Conservation (phyloP, 768 basidiomycete genomes). For the Suillus americanus region DNA sequence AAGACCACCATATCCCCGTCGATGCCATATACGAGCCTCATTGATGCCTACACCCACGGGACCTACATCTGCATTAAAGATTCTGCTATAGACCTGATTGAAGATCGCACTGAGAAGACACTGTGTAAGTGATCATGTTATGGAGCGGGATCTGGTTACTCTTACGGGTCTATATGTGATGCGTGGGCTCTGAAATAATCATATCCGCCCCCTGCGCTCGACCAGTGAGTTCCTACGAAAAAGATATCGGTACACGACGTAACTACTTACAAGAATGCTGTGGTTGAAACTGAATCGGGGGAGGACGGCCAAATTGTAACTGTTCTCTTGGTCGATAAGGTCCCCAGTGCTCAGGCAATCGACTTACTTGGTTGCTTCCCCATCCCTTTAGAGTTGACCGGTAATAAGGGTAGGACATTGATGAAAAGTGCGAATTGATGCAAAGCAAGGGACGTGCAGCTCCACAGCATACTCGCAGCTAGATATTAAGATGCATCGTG, state of each 20-base stretch:
- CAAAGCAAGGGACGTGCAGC: background rate
- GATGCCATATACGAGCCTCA: conserved; percentile 68
- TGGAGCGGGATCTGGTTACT: background rate
- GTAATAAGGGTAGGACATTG: conserved; percentile 50
- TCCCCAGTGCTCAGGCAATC: background rate
- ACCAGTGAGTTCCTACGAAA: conserved; percentile 5
- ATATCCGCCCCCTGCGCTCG: conserved; percentile 51
- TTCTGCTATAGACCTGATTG: conserved; percentile 34
- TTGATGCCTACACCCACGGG: conserved; percentile 49
- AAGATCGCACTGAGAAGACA: conserved; percentile 32
- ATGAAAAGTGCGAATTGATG: background rate
- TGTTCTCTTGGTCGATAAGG: conserved; percentile 11
- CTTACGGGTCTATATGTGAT: conserved; percentile 16
- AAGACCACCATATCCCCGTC: conserved; percentile 60
- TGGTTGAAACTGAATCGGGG: conserved; percentile 38
- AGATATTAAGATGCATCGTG: background rate
- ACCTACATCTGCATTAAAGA: conserved; percentile 11
- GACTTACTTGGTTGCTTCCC: conserved; percentile 43
- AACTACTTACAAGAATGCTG: conserved; percentile 51
- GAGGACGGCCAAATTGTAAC: conserved; percentile 35
- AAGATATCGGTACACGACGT: conserved; percentile 6
- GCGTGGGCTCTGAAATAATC: conserved; percentile 70
- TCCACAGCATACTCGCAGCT: background rate
- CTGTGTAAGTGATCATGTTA: background rate
- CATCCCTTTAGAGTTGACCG: conserved; percentile 41